phyloP scores from a whole-genome alignment of 2,329 filamentous ascomycete species.

The Penicillium concentricum region DNA sequence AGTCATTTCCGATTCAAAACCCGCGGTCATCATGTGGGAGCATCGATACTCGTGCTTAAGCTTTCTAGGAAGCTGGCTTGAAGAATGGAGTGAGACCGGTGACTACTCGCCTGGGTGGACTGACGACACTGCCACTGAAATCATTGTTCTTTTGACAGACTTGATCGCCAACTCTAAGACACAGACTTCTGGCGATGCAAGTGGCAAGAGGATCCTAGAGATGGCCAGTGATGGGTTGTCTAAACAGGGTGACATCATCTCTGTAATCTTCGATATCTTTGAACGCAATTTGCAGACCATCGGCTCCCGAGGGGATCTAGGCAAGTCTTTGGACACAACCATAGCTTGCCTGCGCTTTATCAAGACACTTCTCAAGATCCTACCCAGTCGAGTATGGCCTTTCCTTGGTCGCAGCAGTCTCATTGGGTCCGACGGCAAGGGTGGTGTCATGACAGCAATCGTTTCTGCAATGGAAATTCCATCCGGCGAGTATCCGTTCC shows the following conservation, averaged over 20 bases:
- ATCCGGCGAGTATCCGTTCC: constrained; percentile 71
- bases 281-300: constrained; percentile 60
- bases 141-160: constrained; percentile 70
- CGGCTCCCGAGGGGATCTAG: constrained; percentile 59
- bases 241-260: constrained; percentile 66
- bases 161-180: constrained; percentile 55
- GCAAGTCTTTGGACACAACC: constrained; percentile 65
- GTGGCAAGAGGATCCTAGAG: constrained; percentile 47
- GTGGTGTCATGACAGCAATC: constrained; percentile 73
- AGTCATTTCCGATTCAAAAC: constrained; percentile 75
- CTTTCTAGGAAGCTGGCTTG: constrained; percentile 70
- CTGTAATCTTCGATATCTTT: constrained; percentile 79
- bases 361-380: constrained; percentile 66
- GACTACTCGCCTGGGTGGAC: constrained; percentile 55
- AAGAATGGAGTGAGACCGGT: constrained; percentile 48
- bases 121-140: constrained; percentile 66
- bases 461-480: constrained; percentile 80
- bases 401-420: constrained; percentile 79
- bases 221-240: constrained; percentile 51
- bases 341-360: constrained; percentile 80
- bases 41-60: constrained; percentile 75
- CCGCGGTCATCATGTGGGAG: constrained; percentile 72
- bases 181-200: constrained; percentile 36
- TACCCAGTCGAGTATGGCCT: constrained; percentile 85
- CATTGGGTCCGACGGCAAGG: constrained; percentile 71